Percentiles rank a stretch among this genome's conserved stretches.
Conservation (phyloP, 1,284 basidiomycete genomes). For the Cutaneotrichosporon arboriforme region DNA sequence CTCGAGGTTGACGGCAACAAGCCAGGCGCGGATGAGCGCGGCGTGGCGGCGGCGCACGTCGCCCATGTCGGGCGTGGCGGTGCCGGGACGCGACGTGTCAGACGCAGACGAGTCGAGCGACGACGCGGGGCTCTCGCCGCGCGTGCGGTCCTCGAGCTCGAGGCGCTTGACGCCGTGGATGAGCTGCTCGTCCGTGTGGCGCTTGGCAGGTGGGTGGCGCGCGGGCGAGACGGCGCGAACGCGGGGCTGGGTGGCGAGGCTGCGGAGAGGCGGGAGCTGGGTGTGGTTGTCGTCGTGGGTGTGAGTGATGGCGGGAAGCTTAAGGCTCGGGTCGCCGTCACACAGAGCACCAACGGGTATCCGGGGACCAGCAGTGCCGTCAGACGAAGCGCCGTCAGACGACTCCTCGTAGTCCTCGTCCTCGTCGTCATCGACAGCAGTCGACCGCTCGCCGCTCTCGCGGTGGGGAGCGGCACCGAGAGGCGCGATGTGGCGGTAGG, state of each 20-base stretch:
- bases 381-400: neutral
- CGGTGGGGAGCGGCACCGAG: conserved; percentile 36
- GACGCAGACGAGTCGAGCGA: neutral
- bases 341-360: conserved; percentile 8
- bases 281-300: conserved; percentile 4
- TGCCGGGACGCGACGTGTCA: neutral
- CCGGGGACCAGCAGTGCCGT: neutral
- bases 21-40: conserved; percentile 39
- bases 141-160: conserved; percentile 30
- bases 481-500: conserved; percentile 42
- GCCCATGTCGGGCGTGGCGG: neutral
- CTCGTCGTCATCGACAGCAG: conserved; percentile 21
- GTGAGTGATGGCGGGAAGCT: conserved; percentile 21
- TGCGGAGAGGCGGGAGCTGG: conserved; percentile 12
- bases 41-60: conserved; percentile 36
- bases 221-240: conserved; percentile 14
- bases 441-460: conserved; percentile 29
- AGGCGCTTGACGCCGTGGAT: conserved; percentile 44
- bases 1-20: conserved; percentile 44
- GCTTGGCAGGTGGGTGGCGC: conserved; percentile 35
- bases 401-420: conserved; percentile 4
- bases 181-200: conserved; percentile 42
- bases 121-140: conserved; percentile 12
- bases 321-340: conserved; percentile 20
- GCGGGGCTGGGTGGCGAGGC: too few species aligned